Conservation (phyloP, 139 green algal species). For the Volvox africanus region DNA sequence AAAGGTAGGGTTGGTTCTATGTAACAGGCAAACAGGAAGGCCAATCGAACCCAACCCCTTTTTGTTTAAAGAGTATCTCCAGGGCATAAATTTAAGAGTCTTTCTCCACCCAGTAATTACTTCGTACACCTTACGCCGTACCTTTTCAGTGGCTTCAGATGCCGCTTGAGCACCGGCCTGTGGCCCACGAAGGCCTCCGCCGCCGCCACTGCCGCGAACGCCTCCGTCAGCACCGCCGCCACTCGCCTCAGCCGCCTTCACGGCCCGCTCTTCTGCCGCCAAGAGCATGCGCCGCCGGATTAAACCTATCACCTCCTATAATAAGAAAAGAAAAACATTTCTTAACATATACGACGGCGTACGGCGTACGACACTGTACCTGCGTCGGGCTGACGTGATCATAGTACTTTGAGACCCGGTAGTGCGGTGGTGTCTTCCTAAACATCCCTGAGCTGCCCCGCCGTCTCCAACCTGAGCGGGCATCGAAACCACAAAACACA, state of each 20-base stretch:
- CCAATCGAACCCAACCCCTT: no score
- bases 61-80: no score
- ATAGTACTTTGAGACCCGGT: constrained; percentile 34
- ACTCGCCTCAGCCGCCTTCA: background rate
- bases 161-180: background rate
- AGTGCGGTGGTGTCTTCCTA: constrained; percentile 19
- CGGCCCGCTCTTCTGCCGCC: background rate
- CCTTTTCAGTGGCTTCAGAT: background rate
- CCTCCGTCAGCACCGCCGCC: background rate
- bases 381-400: constrained; percentile 35
- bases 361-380: background rate
- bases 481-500: background rate
- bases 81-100: no score
- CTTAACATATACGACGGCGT: background rate
- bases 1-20: no score
- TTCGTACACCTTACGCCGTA: background rate
- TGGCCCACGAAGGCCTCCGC: background rate
- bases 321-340: background rate
- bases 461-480: background rate
- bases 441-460: constrained; percentile 4
- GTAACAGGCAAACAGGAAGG: no score
- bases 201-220: background rate
- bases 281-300: background rate
- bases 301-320: constrained; percentile 7
- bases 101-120: background rate